Evolutionary conservation across 352 stramenopile genomes (phyloP), one percentile per base, ranked within the genome.

Genomic region (Saprolegnia parasitica): DNA sequence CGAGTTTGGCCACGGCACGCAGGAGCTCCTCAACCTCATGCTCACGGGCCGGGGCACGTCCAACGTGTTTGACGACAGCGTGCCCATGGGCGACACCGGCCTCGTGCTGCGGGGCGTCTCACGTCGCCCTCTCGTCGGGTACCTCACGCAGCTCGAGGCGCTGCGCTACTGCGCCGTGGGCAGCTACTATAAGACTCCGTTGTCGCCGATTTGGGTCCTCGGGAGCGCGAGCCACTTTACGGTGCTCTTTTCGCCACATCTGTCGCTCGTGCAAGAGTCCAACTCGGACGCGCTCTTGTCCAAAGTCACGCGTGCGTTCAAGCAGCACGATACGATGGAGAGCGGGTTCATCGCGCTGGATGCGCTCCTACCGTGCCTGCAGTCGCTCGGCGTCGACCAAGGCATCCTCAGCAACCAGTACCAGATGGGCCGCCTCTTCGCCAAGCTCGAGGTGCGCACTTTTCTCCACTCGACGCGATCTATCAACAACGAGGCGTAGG

Each of bases 141-240:
- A 97, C 65, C 75, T 98, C 21, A 93, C 86, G 40, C 88, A 97
- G 62, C 72, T 98, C 8, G 90, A 98, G 71, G 86, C 89, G 5
- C 66, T 97, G 29, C 74, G 86, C n/a, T 97, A 97, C 71, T 96
- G 90, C 47, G 81, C 95, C 72, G 91, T 97, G 18, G 93, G 93
- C 6, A 85, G 75, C 37, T 97, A 88, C 78, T 96, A 91, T 76
- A 98, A 98, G 74, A 87, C 78, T 16, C 91, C 90, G 11, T 57
- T 81, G 60, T 87, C 87, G 47, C 90, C 93, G 0, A 79, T 98
- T 61, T 98, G 90, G 91, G 81, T 98, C 4, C 77, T 98, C 55
- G 93, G 84, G 16, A 96, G 85, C 52, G 80, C 86, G 4, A 95
- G 81, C 46, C 93, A 98, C 68, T 98, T 97, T 73, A 94, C 84